These are phyloP conservation scores for Yamadazyma takamatsuzukensis DNA, from an alignment of 805 yeast species.

Conservation along the genomic window DNA sequence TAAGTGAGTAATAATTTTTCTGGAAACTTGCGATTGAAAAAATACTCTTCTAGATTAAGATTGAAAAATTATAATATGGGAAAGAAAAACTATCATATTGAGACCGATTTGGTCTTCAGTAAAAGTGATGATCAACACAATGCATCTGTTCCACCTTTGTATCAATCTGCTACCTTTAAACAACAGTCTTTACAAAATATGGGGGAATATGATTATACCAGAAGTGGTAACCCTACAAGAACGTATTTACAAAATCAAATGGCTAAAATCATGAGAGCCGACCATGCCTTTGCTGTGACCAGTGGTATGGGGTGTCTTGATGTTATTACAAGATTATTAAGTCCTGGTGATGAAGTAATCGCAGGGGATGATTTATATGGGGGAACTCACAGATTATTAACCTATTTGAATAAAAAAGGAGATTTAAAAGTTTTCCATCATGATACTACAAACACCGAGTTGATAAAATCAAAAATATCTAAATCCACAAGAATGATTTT, in stretches of 20 bases:
- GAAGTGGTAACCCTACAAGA: slow-evolving; percentile 94
- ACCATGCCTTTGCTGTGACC: slow-evolving; percentile 73
- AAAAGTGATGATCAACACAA: slow-evolving; percentile 65
- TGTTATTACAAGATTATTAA: slow-evolving; percentile 69
- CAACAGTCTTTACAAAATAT: slow-evolving; percentile 66
- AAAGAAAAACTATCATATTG: slow-evolving; percentile 47
- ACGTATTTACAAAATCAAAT: slow-evolving; percentile 74
- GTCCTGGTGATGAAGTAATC: slow-evolving; percentile 84
- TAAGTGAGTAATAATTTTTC: no score
- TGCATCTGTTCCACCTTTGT: slow-evolving; percentile 82
- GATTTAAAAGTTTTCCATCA: slow-evolving; percentile 67
- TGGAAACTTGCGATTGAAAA: no score
- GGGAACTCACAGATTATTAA: slow-evolving; percentile 83
- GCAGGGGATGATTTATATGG: slow-evolving; percentile 96
- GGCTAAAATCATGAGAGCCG: slow-evolving; percentile 75
- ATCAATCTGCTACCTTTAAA: slow-evolving; percentile 93
- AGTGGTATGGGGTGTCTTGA: slow-evolving; percentile 94
- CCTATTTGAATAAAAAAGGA: slow-evolving; percentile 61
- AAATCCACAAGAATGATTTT: slow-evolving; percentile 69
- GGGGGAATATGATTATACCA: slow-evolving; percentile 73
- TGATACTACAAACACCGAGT: slow-evolving; percentile 73
- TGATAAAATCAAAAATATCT: slow-evolving; percentile 55
- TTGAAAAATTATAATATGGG: no score
- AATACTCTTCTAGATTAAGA: no score
- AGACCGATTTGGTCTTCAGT: slow-evolving; percentile 66